Evolutionary conservation across 108 stramenopile species (phyloP), one percentile per base, ranked within the genome.

Genomic region (Skeletonema costatum): DNA sequence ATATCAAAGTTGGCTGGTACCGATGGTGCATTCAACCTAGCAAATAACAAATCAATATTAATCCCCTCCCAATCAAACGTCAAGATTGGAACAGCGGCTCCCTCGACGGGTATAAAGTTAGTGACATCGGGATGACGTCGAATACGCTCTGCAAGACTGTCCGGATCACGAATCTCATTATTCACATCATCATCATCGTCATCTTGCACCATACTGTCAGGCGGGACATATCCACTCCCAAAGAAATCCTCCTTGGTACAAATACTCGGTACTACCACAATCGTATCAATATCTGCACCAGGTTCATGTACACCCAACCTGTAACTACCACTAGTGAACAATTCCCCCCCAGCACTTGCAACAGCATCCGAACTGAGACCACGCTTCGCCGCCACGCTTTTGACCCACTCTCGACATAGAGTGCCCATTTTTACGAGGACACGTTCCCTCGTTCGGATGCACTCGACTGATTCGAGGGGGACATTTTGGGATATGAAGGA

Each of bases 51-150:
- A 86, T 99, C 99, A 66, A 99, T 97, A 74, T 97, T 95, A 56
- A 99, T 88, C 14, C 96, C 98, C 72, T 96, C 94, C 88, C 96
- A 97, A 82, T 97, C 97, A 76, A 99, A 97, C n/a, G 97, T 97
- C 53, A 99, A 86, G 78, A 99, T 96, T 19, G 99, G 99, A 39
- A 98, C 97, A 14, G 94, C 95, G 2, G 97, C 97, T 35, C 81
- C 85, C 75, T 97, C 94, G 32, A 99, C 93, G 1, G 97, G 90
- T 13, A 96, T 93, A 66, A 97, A 93, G 63, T 97, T 95, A 32
- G 93, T 87, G 3, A 98, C 96, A 64, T 97, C 94, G 14, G 94
- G 89, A 79, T 97, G 89, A 0, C 60, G 39, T 50, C 87, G 82
- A 32, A 99, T 92, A 14, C 85, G 76, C 73, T 95, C 93, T n/a